phyloP scores from a whole-genome alignment of 768 basidiomycete species.

The Tephrocybe sp. region DNA sequence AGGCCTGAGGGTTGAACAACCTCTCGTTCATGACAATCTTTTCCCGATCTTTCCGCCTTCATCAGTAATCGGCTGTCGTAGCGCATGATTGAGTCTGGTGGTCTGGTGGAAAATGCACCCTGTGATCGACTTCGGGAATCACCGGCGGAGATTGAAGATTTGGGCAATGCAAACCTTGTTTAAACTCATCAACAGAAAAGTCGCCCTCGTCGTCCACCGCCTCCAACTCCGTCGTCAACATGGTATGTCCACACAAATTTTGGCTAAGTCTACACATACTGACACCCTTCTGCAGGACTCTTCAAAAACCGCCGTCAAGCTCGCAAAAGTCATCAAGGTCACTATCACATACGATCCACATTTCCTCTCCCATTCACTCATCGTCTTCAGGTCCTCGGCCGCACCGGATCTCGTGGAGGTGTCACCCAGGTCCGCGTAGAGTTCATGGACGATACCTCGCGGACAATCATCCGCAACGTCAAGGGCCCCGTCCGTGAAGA shows the following conservation, averaged over 20 bases:
- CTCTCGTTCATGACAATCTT: too few species aligned
- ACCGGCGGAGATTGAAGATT: constrained; percentile 17
- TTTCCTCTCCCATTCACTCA: background rate
- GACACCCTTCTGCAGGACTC: constrained; percentile 55
- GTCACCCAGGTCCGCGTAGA: constrained; percentile 99
- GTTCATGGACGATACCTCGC: constrained; percentile 95
- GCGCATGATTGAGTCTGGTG: too few species aligned
- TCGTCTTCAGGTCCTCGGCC: constrained; percentile 81
- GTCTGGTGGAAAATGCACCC: too few species aligned
- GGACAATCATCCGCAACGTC: constrained; percentile 98
- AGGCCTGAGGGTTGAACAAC: too few species aligned
- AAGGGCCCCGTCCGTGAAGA: constrained; percentile 96
- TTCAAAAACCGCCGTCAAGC: constrained; percentile 92
- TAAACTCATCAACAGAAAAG: constrained; percentile 20
- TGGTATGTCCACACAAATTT: constrained; percentile 28
- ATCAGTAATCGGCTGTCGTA: too few species aligned
- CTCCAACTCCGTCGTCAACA: constrained; percentile 16
- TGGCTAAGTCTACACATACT: background rate
- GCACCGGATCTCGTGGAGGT: constrained; percentile 98
- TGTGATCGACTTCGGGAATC: too few species aligned
- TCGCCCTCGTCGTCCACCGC: constrained; percentile 9
- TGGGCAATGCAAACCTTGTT: constrained; percentile 20
- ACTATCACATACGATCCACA: background rate
- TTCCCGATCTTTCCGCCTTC: too few species aligned
- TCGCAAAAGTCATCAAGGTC: constrained; percentile 97